These are phyloP conservation scores for Calonectria leucothoes DNA, from an alignment of 2,329 filamentous ascomycete genomes.

Conservation along the genomic window DNA sequence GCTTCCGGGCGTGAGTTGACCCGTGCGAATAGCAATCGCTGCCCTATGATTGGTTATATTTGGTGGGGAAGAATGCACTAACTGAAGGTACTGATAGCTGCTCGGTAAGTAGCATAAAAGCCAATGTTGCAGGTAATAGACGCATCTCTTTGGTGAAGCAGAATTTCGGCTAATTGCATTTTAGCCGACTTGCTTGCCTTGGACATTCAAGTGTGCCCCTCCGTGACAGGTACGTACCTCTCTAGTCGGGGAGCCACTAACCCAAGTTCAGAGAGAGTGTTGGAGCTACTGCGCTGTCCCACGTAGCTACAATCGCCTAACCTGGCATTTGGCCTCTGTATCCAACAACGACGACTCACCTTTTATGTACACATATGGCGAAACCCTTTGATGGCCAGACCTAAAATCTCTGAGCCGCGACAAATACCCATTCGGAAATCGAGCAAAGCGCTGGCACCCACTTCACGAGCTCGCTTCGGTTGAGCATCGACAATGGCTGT, in stretches of 20 bases:
- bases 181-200: not conserved
- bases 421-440: not conserved
- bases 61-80: slow-evolving; percentile 21
- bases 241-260: not conserved
- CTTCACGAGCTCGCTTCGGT: not conserved
- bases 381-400: not conserved
- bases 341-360: not conserved
- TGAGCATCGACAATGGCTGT: slow-evolving; percentile 34
- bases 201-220: not conserved
- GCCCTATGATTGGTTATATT: slow-evolving; percentile 30
- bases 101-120: too few relatives aligned
- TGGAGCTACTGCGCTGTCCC: slow-evolving; percentile 6
- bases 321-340: slow-evolving; percentile 5
- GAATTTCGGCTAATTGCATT: slow-evolving; percentile 17
- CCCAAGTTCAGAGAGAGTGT: not conserved
- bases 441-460: not conserved
- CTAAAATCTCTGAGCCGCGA: not conserved
- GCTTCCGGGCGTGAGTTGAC: slow-evolving; percentile 38
- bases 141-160: not conserved
- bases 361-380: not conserved
- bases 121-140: not conserved
- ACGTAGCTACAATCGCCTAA: slow-evolving; percentile 11
- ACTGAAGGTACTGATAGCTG: slow-evolving; percentile 19
- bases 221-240: not conserved
- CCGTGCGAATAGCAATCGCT: slow-evolving; percentile 43